These are phyloP conservation scores for Ophiocordyceps sinensis DNA, from an alignment of 2,329 filamentous ascomycete species.

Conservation along the genomic window DNA sequence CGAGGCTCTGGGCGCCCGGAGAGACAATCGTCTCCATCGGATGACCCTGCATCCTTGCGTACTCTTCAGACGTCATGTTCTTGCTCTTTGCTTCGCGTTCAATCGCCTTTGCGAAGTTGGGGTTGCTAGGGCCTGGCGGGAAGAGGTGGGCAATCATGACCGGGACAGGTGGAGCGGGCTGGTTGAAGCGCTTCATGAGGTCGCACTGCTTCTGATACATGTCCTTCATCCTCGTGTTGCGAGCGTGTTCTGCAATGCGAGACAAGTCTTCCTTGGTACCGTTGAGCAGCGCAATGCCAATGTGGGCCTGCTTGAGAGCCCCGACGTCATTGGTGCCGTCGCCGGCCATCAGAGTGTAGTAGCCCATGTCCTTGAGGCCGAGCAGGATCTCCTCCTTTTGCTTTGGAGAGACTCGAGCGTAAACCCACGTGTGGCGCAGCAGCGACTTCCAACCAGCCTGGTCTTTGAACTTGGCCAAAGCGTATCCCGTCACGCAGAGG, in stretches of 20 bases:
- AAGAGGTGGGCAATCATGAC: constrained; percentile 85
- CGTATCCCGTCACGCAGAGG: constrained; percentile 91
- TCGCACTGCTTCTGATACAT: constrained; percentile 91
- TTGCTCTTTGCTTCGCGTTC: constrained; percentile 74
- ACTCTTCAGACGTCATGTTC: constrained; percentile 47
- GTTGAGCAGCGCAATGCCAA: constrained; percentile 91
- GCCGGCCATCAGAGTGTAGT: constrained; percentile 97
- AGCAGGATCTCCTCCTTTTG: constrained; percentile 98
- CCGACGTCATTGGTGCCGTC: constrained; percentile 98
- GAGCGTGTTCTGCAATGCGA: constrained; percentile 82
- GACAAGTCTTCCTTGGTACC: constrained; percentile 82
- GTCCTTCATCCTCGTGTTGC: constrained; percentile 96
- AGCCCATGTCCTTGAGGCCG: constrained; percentile 88
- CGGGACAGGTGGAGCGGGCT: constrained; percentile 85
- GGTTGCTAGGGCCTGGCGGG: constrained; percentile 78
- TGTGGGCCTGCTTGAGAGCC: constrained; percentile 93
- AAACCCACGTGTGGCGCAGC: constrained; percentile 88
- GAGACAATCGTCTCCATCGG: constrained; percentile 50
- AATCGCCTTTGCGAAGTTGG: constrained; percentile 86
- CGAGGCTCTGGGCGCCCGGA: constrained; percentile 45
- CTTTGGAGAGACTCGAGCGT: constrained; percentile 93
- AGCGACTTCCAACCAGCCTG: constrained; percentile 63
- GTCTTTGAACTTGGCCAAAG: constrained; percentile 74
- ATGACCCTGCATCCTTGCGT: constrained; percentile 36
- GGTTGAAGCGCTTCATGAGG: constrained; percentile 91